A percentile compares a stretch with the other conserved stretches of the same genome.
phyloP scores from a whole-genome alignment of 805 yeast genomes.

The Dipodascus geniculatus region DNA sequence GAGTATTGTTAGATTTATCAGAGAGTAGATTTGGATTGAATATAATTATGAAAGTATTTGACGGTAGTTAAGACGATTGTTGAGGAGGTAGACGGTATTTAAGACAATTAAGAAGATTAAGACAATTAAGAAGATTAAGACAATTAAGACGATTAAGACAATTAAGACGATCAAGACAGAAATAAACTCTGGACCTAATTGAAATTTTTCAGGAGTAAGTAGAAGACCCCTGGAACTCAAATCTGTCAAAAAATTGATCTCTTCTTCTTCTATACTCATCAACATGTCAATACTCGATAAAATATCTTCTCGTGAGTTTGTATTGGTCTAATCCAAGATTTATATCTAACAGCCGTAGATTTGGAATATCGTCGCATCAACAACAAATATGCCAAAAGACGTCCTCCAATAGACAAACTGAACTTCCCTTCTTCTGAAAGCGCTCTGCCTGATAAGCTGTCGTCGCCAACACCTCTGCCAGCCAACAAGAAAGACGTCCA shows the following conservation, averaged over 20 bases:
- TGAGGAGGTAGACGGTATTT: neutral
- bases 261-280: conserved; percentile 7
- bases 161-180: no score
- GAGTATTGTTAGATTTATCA: conserved; percentile 13
- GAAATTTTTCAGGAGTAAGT: no score
- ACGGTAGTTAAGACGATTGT: neutral
- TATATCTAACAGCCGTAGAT: neutral
- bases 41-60: neutral
- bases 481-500: no score
- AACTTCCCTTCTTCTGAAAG: neutral
- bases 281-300: conserved; percentile 3
- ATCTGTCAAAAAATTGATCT: neutral
- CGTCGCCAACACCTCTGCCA: no score
- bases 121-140: no score
- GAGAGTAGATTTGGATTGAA: neutral
- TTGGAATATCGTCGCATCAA: neutral
- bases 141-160: no score
- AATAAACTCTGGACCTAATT: no score
- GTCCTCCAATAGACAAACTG: neutral
- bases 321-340: neutral
- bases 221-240: neutral
- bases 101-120: no score
- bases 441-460: neutral
- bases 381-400: neutral
- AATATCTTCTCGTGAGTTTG: neutral